Evolutionary conservation across 106 monocot species (phyloP).

Genomic region (Cymbidium sinense): DNA sequence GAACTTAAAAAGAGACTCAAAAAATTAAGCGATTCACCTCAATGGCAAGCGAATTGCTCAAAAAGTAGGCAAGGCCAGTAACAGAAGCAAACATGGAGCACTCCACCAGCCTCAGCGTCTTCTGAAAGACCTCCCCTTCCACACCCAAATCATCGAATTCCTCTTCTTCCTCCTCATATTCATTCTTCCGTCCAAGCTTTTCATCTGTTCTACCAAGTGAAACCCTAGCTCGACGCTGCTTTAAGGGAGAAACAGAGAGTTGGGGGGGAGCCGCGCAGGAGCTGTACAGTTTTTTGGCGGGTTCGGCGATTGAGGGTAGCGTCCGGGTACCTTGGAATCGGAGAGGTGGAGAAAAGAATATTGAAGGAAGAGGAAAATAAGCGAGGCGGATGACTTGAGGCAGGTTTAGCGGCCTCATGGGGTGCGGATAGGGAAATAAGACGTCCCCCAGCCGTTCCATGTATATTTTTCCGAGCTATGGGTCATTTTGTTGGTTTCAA

Average conservation of each 20-base stretch:
- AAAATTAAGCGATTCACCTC: conserved; percentile 40
- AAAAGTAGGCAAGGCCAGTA: conserved; percentile 71
- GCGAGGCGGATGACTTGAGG: neutral
- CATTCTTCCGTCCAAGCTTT: neutral
- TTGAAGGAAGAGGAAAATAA: neutral
- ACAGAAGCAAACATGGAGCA: conserved; percentile 97
- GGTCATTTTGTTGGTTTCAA: too few species aligned
- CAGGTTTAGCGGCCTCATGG: neutral
- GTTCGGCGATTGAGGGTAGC: neutral
- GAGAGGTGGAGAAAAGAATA: neutral
- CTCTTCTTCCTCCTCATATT: neutral
- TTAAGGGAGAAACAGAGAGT: neutral
- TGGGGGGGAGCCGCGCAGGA: neutral
- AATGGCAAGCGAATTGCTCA: conserved; percentile 87
- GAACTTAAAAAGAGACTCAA: neutral
- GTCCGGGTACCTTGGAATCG: neutral
- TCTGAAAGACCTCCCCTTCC: conserved; percentile 50
- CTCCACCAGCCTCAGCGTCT: conserved; percentile 87
- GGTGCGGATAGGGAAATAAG: neutral
- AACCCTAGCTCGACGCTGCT: conserved; percentile 4
- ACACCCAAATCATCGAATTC: conserved; percentile 34
- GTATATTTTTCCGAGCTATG: too few species aligned
- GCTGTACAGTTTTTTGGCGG: neutral
- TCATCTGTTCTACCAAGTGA: conserved; percentile 7
- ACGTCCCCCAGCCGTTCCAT: neutral